Evolutionary conservation across 495 filamentous ascomycete genomes (phyloP).

Genomic region (Tuber magnatum): DNA sequence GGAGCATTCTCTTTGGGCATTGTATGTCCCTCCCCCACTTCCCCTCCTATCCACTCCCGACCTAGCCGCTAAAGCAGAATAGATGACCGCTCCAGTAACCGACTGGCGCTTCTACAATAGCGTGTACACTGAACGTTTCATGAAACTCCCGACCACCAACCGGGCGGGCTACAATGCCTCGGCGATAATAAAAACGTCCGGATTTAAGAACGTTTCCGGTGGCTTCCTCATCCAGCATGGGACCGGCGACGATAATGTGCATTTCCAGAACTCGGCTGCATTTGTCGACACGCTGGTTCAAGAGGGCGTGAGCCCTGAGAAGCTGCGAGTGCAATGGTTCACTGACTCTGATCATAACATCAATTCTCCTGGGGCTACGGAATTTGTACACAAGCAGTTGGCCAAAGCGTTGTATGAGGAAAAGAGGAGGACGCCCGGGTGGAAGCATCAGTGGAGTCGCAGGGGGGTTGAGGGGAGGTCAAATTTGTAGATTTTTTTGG

Average conservation of each 20-base stretch:
- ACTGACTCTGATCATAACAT: constrained; percentile 54
- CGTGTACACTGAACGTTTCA: constrained; percentile 60
- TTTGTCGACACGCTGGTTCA: constrained; percentile 50
- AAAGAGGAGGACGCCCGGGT: constrained; percentile 42
- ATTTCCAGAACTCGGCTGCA: constrained; percentile 53
- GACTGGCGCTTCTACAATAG: constrained; percentile 59
- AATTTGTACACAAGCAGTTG: constrained; percentile 51
- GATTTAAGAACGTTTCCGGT: constrained; percentile 51
- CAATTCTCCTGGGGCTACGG: constrained; percentile 44
- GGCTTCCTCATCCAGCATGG: constrained; percentile 53
- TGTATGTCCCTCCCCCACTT: constrained; percentile 6
- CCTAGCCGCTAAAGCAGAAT: not conserved
- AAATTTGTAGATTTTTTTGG: not conserved
- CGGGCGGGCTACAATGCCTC: constrained; percentile 46
- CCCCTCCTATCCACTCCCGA: not conserved
- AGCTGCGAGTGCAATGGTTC: constrained; percentile 50
- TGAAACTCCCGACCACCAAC: constrained; percentile 53
- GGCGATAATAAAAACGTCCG: constrained; percentile 44
- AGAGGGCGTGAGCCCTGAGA: constrained; percentile 48
- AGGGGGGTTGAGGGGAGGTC: constrained; percentile 6
- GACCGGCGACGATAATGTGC: constrained; percentile 56
- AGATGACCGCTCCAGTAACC: constrained; percentile 48
- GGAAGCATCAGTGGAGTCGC: constrained; percentile 46
- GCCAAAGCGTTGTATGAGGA: constrained; percentile 48
- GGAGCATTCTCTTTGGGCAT: constrained; percentile 50